phyloP scores from a whole-genome alignment of 192 early-diverging fungal genomes.

The Obelidium mucronatum region DNA sequence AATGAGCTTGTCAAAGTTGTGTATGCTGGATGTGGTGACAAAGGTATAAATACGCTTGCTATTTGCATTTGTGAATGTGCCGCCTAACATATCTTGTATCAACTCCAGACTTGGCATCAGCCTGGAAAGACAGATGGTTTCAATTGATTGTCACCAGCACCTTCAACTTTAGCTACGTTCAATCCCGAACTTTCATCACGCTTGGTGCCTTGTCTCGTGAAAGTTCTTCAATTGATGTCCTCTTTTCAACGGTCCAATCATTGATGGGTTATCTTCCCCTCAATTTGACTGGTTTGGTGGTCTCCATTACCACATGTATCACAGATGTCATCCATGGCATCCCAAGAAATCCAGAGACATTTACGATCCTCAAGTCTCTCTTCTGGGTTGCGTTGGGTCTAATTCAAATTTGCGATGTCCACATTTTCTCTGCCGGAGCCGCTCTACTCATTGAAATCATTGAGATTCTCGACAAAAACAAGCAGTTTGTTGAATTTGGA shows the following conservation, averaged over 20 bases:
- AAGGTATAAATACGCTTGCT: too few species aligned
- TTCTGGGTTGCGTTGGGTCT: constrained; percentile 93
- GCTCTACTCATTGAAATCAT: constrained; percentile 76
- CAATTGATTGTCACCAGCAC: constrained; percentile 88
- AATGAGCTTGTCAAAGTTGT: constrained; percentile 69
- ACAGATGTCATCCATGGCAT: constrained; percentile 83
- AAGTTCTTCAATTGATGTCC: constrained; percentile 89
- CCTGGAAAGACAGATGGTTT: constrained; percentile 93
- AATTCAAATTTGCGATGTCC: constrained; percentile 85
- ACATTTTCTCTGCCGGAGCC: constrained; percentile 77
- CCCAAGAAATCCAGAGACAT: neutral
- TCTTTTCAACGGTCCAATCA: constrained; percentile 93
- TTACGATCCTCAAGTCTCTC: constrained; percentile 66
- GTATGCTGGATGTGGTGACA: constrained; percentile 65
- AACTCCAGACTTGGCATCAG: constrained; percentile 73
- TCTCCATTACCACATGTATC: constrained; percentile 88
- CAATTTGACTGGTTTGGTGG: constrained; percentile 74
- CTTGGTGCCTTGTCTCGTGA: constrained; percentile 88
- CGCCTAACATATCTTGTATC: neutral
- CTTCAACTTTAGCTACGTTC: constrained; percentile 94
- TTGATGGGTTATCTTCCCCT: constrained; percentile 84
- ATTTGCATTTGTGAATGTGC: too few species aligned
- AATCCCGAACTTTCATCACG: constrained; percentile 92
- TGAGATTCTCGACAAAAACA: constrained; percentile 75
- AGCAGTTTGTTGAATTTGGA: constrained; percentile 69